Conservation (phyloP, 2,329 filamentous ascomycete genomes). For the Fusarium chaquense region DNA sequence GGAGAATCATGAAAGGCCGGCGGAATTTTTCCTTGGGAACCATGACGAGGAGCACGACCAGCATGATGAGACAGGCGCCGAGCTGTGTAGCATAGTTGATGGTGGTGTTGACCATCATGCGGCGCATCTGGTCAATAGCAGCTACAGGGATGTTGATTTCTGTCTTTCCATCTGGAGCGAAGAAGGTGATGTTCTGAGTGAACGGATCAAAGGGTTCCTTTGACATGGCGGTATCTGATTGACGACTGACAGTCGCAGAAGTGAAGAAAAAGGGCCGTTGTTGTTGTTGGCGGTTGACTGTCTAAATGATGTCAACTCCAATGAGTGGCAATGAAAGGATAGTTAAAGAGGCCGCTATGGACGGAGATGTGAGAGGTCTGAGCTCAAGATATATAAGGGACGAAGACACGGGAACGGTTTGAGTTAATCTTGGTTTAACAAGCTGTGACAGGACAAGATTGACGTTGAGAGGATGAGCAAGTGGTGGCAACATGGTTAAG, state of each 20-base stretch:
- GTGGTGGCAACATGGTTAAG: slow-evolving; percentile 39
- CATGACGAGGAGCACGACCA: slow-evolving; percentile 74
- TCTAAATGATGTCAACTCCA: slow-evolving; percentile 1
- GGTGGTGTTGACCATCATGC: slow-evolving; percentile 52
- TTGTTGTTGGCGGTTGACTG: not conserved
- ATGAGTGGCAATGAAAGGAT: slow-evolving; percentile 1
- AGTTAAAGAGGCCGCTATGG: slow-evolving; percentile 9
- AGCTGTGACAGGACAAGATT: not conserved
- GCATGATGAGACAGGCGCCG: slow-evolving; percentile 73
- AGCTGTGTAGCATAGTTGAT: slow-evolving; percentile 79
- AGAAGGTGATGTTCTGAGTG: slow-evolving; percentile 53
- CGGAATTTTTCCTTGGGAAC: slow-evolving; percentile 74
- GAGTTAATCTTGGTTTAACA: slow-evolving; percentile 23
- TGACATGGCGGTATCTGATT: slow-evolving; percentile 37
- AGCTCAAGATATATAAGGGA: slow-evolving; percentile 15
- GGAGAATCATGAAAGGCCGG: slow-evolving; percentile 74
- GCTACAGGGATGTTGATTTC: slow-evolving; percentile 51
- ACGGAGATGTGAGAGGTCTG: slow-evolving; percentile 22
- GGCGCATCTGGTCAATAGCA: slow-evolving; percentile 51
- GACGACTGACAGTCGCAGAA: not conserved
- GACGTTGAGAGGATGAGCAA: slow-evolving; percentile 12
- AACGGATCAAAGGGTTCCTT: slow-evolving; percentile 51
- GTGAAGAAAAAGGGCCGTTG: slow-evolving; percentile 1
- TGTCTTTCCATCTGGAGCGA: slow-evolving; percentile 50
- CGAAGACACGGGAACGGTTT: not conserved